Evolutionary conservation across 2,329 filamentous ascomycete genomes (phyloP).

Genomic region (Talaromyces funiculosus): DNA sequence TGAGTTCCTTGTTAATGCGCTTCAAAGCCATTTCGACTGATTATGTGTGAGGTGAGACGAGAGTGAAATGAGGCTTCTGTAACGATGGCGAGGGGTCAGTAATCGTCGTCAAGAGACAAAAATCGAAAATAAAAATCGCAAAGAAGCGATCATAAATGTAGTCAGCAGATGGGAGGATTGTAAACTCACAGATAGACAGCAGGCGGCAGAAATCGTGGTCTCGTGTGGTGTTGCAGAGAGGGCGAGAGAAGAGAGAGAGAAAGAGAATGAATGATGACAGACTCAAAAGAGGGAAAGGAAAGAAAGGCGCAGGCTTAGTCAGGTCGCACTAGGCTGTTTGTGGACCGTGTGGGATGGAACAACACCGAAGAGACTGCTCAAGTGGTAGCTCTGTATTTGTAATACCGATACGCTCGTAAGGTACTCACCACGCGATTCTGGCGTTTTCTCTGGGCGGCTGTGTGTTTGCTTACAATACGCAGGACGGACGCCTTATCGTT

Average conservation of each 20-base stretch:
- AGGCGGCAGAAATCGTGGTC: constrained; percentile 15
- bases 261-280: constrained; percentile 24
- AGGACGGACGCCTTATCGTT: not conserved
- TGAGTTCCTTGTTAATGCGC: constrained; percentile 51
- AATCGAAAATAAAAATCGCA: not conserved
- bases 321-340: not conserved
- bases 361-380: not conserved
- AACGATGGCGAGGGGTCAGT: constrained; percentile 4
- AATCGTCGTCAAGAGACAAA: not conserved
- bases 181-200: not conserved
- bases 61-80: not conserved
- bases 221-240: constrained; percentile 27
- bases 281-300: constrained; percentile 11
- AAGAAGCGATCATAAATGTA: no score
- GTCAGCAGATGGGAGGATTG: not conserved
- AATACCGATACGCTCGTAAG: not conserved
- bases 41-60: constrained; percentile 10
- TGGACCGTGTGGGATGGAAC: not conserved
- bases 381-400: not conserved
- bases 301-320: constrained; percentile 5
- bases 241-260: constrained; percentile 21
- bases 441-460: not conserved
- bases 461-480: not conserved
- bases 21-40: constrained; percentile 44
- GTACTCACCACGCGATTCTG: not conserved